Percentiles rank a stretch among this genome's conserved stretches.
These are phyloP conservation scores for Limnanthes douglasii DNA, from an alignment of 345 rosid genomes.

Conservation along the genomic window DNA sequence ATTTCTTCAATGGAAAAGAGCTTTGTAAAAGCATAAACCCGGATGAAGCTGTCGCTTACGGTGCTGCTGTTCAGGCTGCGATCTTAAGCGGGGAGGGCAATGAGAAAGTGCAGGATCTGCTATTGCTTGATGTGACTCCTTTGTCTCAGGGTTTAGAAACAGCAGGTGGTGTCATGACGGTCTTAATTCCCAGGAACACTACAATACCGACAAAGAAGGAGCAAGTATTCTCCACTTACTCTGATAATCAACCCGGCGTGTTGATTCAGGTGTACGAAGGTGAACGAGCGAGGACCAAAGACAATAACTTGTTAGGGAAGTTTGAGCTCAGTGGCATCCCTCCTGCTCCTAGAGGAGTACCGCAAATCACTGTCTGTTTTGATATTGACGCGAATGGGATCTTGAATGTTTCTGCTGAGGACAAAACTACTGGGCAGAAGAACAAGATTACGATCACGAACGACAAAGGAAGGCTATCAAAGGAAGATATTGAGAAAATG, in stretches of 20 bases:
- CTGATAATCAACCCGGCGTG: conserved; percentile 44
- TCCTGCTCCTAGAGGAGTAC: conserved; percentile 46
- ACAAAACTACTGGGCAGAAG: conserved; percentile 40
- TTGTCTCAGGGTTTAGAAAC: conserved; percentile 40
- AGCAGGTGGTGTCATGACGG: conserved; percentile 44
- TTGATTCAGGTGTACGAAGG: conserved; percentile 48
- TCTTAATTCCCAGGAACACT: conserved; percentile 38
- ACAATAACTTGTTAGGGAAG: conserved; percentile 44
- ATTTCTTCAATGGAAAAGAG: conserved; percentile 50
- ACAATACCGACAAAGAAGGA: conserved; percentile 41
- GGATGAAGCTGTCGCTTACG: conserved; percentile 52
- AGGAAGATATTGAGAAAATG: conserved; percentile 41
- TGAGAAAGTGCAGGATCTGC: conserved; percentile 37
- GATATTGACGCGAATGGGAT: too few species aligned
- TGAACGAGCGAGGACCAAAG: conserved; percentile 40
- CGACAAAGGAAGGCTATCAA: conserved; percentile 37
- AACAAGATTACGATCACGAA: conserved; percentile 42
- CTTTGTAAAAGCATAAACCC: conserved; percentile 50
- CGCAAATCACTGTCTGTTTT: conserved; percentile 33
- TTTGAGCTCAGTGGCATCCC: conserved; percentile 44
- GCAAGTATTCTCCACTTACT: conserved; percentile 36
- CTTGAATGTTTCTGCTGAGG: conserved; percentile 47
- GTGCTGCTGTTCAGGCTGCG: conserved; percentile 59
- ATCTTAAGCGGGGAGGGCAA: conserved; percentile 44
- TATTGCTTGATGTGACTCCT: conserved; percentile 32